phyloP scores from a whole-genome alignment of 164 flowering plant genomes.

The Piper betle region DNA sequence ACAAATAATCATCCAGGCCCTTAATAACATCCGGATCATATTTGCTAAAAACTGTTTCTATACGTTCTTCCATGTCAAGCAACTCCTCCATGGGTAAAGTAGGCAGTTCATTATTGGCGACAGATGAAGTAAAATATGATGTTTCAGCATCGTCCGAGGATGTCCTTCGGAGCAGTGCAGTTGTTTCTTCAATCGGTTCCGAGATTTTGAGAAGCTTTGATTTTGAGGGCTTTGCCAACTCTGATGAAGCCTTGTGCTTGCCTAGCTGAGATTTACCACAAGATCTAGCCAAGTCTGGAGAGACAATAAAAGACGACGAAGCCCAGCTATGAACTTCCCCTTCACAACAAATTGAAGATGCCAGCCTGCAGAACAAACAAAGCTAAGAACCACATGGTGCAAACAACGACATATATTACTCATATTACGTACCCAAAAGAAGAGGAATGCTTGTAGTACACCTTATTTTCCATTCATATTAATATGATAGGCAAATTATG shows the following conservation, averaged over 20 bases:
- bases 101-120: neutral
- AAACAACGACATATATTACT: no score
- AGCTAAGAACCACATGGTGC: neutral
- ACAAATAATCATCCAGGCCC: neutral
- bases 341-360: conserved; percentile 36
- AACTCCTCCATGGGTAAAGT: neutral
- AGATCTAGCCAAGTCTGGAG: conserved; percentile 27
- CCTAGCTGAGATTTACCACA: conserved; percentile 44
- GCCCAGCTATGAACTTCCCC: conserved; percentile 39
- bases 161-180: neutral
- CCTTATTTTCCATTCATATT: neutral
- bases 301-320: conserved; percentile 40
- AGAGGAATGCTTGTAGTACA: no score
- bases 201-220: conserved; percentile 28
- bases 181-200: conserved; percentile 19
- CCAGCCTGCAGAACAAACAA: conserved; percentile 24
- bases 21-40: neutral
- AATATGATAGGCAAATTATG: neutral
- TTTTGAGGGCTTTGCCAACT: conserved; percentile 36
- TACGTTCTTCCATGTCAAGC: neutral
- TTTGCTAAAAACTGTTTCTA: neutral
- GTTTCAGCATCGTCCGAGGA: neutral
- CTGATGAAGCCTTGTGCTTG: conserved; percentile 58
- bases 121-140: neutral
- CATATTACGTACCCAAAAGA: no score